phyloP scores from a whole-genome alignment of 2,329 filamentous ascomycete species.

The Apiospora sp. region DNA sequence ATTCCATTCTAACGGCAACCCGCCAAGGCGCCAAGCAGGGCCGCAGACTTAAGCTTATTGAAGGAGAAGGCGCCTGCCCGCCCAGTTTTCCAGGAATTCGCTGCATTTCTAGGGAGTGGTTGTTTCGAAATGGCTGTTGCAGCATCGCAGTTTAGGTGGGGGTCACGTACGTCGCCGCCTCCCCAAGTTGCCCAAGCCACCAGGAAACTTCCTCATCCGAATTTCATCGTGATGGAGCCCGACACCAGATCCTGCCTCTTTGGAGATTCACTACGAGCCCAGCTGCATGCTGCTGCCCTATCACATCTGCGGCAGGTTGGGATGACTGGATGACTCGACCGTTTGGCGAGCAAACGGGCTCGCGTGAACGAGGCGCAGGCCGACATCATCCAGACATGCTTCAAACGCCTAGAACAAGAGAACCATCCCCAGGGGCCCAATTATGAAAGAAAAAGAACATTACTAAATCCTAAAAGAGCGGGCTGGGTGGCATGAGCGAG shows the following conservation, averaged over 20 bases:
- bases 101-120: not conserved
- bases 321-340: not conserved
- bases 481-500: not conserved
- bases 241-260: not conserved
- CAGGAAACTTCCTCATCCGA: slow-evolving; percentile 16
- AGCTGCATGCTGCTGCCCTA: not conserved
- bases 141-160: not conserved
- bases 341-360: not conserved
- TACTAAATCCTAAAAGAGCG: not conserved
- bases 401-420: slow-evolving; percentile 15
- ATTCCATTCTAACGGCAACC: slow-evolving; percentile 12
- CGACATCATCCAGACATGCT: not conserved
- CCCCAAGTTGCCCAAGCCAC: not conserved
- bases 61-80: not conserved
- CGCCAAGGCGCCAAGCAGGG: slow-evolving; percentile 11
- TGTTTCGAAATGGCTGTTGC: slow-evolving; percentile 15
- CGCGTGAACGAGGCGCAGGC: slow-evolving; percentile 2
- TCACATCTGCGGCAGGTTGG: not conserved
- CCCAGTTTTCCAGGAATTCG: not conserved
- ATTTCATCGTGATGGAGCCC: slow-evolving; percentile 13
- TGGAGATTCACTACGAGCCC: not conserved
- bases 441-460: slow-evolving; percentile 11
- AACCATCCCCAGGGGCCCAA: slow-evolving; percentile 3
- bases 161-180: not conserved
- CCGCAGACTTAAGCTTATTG: slow-evolving; percentile 17